These are phyloP conservation scores for Goffeauzyma gilvescens DNA, from an alignment of 768 basidiomycete species.

Conservation along the genomic window DNA sequence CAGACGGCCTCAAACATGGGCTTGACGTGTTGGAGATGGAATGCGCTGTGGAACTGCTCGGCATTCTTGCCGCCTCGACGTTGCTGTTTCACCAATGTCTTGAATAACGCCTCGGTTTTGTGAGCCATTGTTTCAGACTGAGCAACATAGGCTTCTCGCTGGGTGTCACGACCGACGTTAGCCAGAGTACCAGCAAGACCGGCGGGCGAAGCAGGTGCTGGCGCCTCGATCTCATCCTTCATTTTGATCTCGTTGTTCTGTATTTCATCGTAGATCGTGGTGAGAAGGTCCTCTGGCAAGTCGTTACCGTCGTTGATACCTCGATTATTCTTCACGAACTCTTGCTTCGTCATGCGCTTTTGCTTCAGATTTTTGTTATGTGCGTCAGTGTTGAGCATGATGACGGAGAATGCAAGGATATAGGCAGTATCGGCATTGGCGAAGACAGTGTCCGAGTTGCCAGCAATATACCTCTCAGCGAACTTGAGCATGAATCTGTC, in stretches of 20 bases:
- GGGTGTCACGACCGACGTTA: conserved; percentile 79
- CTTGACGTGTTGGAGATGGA: conserved; percentile 82
- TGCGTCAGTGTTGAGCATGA: conserved; percentile 92
- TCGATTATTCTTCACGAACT: conserved; percentile 85
- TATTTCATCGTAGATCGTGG: conserved; percentile 73
- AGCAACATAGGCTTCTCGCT: conserved; percentile 85
- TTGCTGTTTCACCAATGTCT: conserved; percentile 76
- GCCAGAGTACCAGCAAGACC: conserved; percentile 67
- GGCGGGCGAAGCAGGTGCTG: conserved; percentile 35
- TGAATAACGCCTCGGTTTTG: conserved; percentile 93
- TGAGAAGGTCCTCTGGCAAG: conserved; percentile 67
- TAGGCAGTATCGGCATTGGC: conserved; percentile 94
- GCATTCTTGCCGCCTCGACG: conserved; percentile 54
- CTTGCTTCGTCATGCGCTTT: conserved; percentile 67
- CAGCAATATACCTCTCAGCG: conserved; percentile 84
- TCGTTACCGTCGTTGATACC: conserved; percentile 84
- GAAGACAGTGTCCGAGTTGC: conserved; percentile 65
- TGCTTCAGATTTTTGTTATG: conserved; percentile 87
- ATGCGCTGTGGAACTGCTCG: conserved; percentile 91
- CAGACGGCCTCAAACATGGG: conserved; percentile 99
- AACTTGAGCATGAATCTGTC: conserved; percentile 99
- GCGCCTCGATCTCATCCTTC: conserved; percentile 78
- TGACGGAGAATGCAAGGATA: conserved; percentile 81
- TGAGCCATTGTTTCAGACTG: conserved; percentile 91
- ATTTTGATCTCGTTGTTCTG: conserved; percentile 82